phyloP scores from a whole-genome alignment of 176 grass and related monocot genomes.

The Elaeis guineensis region DNA sequence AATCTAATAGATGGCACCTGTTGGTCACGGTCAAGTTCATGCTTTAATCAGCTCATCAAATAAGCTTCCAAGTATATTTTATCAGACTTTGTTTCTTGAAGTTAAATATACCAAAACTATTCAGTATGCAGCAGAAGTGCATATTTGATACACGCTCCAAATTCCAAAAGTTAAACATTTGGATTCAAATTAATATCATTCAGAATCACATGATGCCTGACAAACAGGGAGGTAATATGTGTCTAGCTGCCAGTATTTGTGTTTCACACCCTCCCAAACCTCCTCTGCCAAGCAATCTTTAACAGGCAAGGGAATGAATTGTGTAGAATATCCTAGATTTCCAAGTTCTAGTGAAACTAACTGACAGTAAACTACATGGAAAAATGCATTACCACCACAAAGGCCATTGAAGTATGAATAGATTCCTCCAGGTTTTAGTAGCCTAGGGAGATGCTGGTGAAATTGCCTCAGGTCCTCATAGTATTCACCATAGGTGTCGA shows the following conservation, averaged over 20 bases:
- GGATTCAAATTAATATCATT: slow-evolving; percentile 18
- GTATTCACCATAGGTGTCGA: slow-evolving; percentile 88
- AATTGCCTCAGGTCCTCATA: slow-evolving; percentile 85
- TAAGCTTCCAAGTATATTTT: too few species aligned
- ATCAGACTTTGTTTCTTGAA: too few species aligned
- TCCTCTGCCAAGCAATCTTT: slow-evolving; percentile 61
- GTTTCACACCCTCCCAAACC: slow-evolving; percentile 70
- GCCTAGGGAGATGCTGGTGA: slow-evolving; percentile 63
- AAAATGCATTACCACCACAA: slow-evolving; percentile 90
- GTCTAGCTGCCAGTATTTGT: slow-evolving; percentile 91
- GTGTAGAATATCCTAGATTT: slow-evolving; percentile 62
- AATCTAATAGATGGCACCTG: too few species aligned
- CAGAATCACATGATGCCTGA: slow-evolving; percentile 46
- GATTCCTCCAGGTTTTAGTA: slow-evolving; percentile 63
- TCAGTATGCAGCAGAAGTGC: too few species aligned
- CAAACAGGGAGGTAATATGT: slow-evolving; percentile 83
- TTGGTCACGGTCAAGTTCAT: too few species aligned
- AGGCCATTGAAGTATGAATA: slow-evolving; percentile 96
- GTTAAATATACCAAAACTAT: too few species aligned
- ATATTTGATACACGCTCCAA: too few species aligned
- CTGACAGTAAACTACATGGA: slow-evolving; percentile 79
- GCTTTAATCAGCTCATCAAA: too few species aligned
- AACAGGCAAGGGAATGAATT: slow-evolving; percentile 83
- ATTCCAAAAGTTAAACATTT: too few species aligned
- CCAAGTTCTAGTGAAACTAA: slow-evolving; percentile 59